A percentile compares a stretch with the other conserved stretches of the same genome.
Conservation (phyloP, 306 rosid species). For the Cicer cuneatum region DNA sequence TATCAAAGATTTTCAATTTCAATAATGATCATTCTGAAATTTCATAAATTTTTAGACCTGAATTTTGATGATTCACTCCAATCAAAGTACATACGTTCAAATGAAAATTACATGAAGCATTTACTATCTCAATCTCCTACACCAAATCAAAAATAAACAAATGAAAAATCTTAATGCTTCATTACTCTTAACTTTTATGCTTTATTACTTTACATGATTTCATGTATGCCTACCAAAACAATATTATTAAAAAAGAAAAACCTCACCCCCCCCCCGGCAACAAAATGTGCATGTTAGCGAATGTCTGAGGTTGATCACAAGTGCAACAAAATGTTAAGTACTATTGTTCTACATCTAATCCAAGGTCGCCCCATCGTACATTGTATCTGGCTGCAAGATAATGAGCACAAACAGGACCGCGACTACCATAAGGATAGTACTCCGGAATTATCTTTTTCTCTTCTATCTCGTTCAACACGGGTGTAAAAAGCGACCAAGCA, state of each 20-base stretch:
- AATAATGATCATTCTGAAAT: not conserved
- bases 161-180: constrained; percentile 39
- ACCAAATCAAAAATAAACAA: not conserved
- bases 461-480: constrained; percentile 74
- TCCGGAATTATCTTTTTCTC: constrained; percentile 78
- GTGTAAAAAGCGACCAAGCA: constrained; percentile 92
- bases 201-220: constrained; percentile 44
- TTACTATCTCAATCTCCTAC: not conserved
- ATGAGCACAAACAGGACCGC: constrained; percentile 94
- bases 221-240: constrained; percentile 44
- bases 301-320: constrained; percentile 20
- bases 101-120: constrained; percentile 14
- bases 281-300: constrained; percentile 30
- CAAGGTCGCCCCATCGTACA: constrained; percentile 88
- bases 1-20: not conserved
- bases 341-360: constrained; percentile 55
- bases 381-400: constrained; percentile 84
- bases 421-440: constrained; percentile 86
- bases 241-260: not conserved
- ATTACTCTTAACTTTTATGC: constrained; percentile 33
- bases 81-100: constrained; percentile 10
- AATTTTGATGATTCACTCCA: not conserved
- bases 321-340: constrained; percentile 19
- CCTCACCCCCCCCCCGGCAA: constrained; percentile 14
- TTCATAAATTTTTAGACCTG: not conserved